Base-by-base conservation (phyloP, 495 filamentous ascomycete genomes). In the Aspergillus bridgeri region DNA sequence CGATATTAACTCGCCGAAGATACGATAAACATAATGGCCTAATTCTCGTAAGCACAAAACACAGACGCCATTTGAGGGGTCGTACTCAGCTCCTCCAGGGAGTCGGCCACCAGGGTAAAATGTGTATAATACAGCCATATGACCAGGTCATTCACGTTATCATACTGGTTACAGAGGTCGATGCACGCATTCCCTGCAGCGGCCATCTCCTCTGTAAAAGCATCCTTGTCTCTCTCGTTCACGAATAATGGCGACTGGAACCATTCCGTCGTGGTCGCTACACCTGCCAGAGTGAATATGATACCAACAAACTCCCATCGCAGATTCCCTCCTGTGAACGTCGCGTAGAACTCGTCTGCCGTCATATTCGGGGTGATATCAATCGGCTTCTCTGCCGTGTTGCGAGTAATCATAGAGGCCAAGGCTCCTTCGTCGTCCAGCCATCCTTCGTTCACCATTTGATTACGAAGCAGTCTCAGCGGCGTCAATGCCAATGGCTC, bases 291-390 rank as follows among this genome's bases (percentile, higher is more conserved):
- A 13, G 69, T 54, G n/a, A 79, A 75, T 1, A 82, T 61, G 17
- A 79, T 52, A 1, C 75, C 81, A 19, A 81, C 62, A 24, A 79
- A 58, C 62, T 84, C 81, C 79, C 80, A 83, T 17, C 81, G 71
- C 15, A 82, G 65, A 25, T 71, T 68, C 22, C 65, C 58, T 0
- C 81, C 81, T 0, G 73, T 75, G 46, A 74, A 78, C 19, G 45
- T 65, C n/a, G 21, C 64, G 51, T 52, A 68, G 60, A 44, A 70
- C 46, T 58, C 71, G 50, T 24, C 23, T 4, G 57, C 18, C 5
- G 60, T 48, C 6, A 42, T 53, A 11, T 57, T 23, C 5, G 44
- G 33, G 9, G 57, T 45, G 5, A 63, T 18, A 21, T 53, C 18
- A 13, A 63, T n/a, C 24, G 53, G 27, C 21, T 38, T 38, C 18